Conservation (phyloP, 768 basidiomycete species). For the Multifurca ochricompacta region DNA sequence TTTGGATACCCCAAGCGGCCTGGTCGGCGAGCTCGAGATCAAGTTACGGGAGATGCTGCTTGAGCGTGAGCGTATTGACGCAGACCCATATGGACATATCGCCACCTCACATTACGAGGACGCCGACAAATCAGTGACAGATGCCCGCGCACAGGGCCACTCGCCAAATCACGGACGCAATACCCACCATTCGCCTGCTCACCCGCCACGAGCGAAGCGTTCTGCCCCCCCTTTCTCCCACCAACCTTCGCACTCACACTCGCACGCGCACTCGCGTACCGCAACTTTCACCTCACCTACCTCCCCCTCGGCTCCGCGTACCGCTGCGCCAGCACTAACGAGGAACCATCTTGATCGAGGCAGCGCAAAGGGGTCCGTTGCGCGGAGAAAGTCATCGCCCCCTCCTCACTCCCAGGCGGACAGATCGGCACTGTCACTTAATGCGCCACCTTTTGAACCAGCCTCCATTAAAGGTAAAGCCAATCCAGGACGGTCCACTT, state of each 20-base stretch:
- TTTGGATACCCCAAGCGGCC: slow-evolving; percentile 21
- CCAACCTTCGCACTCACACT: not conserved
- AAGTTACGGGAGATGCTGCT: slow-evolving; percentile 51
- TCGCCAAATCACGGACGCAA: not conserved
- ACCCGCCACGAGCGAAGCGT: slow-evolving; percentile 11
- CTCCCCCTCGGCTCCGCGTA: not conserved
- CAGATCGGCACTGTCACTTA: slow-evolving; percentile 41
- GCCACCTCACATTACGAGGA: not conserved
- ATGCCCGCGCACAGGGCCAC: not conserved
- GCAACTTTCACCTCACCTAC: not conserved
- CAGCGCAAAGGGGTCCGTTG: slow-evolving; percentile 19
- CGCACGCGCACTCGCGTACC: slow-evolving; percentile 1
- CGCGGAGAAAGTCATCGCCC: slow-evolving; percentile 17
- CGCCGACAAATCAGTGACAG: not conserved
- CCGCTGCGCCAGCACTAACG: not conserved
- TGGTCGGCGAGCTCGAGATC: slow-evolving; percentile 60
- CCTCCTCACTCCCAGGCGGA: slow-evolving; percentile 9
- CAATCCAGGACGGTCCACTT: not conserved
- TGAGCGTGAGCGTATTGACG: slow-evolving; percentile 46
- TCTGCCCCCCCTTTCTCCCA: not conserved
- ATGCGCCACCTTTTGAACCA: slow-evolving; percentile 50
- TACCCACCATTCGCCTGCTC: not conserved
- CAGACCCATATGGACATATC: slow-evolving; percentile 27
- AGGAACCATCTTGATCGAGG: not conserved
- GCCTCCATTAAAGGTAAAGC: slow-evolving; percentile 22